Evolutionary conservation across 208 protist genomes (phyloP), one percentile per base, ranked within the genome.

Genomic region (Trypanosoma melophagium): DNA sequence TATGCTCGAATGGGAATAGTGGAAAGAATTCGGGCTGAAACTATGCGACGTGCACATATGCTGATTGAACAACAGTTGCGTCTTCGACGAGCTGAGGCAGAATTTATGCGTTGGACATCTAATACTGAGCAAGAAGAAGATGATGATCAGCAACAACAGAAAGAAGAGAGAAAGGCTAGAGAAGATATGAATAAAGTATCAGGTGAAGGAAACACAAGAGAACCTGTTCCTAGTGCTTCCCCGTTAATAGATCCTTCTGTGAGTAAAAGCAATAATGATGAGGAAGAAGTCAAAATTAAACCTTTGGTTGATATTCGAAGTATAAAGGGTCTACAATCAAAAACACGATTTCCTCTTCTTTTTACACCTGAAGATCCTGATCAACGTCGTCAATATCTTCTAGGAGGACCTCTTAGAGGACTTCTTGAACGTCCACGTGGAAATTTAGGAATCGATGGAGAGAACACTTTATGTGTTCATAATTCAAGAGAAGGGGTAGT

Each of bases 1-100:
- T 16, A 8, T 3, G 8, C 49, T 31, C 38, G 38, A 14, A 4
- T 49, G 17, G 51, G 74, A 31, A 47, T 76, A 7, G 44, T 69
- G 28, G 21, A 53, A 16, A 70, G 73, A 13, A 63, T 84, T 21
- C 25, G 54, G 16, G 49, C 58, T 21, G 79, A 80, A 51, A 57
- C 78, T 42, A 19, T 74, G 0, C 40, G 69, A 22, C 67, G 74
- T 16, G 62, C 73, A 17, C 61, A 62, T 22, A 49, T 66, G 17
- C 38, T 76, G 60, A 59, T 79, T 60, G 68, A 67, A 50, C 56
- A 63, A 19, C 69, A 75, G 60, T 53, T 84, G 5, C 63, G 52
- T 50, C 47, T 69, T 38, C 62, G 66, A 42, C 49, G 52, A 1
- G 54, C 13, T 3, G 68, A 70, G 38, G 56, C 35, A 13, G 61